Evolutionary conservation across 2,329 filamentous ascomycete species (phyloP).

Genomic region (Monilinia aucupariae): DNA sequence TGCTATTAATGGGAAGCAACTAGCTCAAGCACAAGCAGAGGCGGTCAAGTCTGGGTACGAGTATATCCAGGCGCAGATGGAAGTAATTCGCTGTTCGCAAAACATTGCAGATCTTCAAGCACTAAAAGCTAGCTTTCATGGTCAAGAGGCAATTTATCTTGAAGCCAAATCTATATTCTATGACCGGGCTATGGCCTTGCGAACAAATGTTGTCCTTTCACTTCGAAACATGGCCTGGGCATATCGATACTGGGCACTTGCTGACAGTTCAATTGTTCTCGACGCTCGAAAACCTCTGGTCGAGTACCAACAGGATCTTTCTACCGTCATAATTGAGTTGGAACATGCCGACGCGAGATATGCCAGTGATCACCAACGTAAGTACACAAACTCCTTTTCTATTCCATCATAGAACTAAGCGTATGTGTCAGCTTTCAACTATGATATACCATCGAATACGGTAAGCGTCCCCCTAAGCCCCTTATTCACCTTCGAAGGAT

Average conservation of each 20-base stretch:
- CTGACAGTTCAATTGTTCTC: slow-evolving; percentile 1
- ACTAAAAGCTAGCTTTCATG: background rate
- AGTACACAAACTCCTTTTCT: background rate
- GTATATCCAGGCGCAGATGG: slow-evolving; percentile 9
- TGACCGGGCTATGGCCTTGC: slow-evolving; percentile 9
- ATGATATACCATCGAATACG: slow-evolving; percentile 1
- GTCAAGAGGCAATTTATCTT: slow-evolving; percentile 5
- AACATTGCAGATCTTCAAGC: background rate
- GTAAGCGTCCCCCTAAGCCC: background rate
- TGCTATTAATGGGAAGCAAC: slow-evolving; percentile 11
- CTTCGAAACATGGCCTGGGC: slow-evolving; percentile 1
- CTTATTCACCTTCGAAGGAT: background rate
- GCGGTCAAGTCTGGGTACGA: slow-evolving; percentile 1
- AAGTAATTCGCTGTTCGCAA: background rate
- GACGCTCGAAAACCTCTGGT: background rate
- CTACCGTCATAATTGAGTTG: slow-evolving; percentile 1
- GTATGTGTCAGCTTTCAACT: background rate
- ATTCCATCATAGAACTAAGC: background rate
- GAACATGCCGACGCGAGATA: slow-evolving; percentile 6
- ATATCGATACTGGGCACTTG: slow-evolving; percentile 7
- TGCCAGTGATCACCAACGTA: slow-evolving; percentile 6
- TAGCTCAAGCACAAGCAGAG: slow-evolving; percentile 11
- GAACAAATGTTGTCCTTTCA: slow-evolving; percentile 4
- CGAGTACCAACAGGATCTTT: slow-evolving; percentile 5
- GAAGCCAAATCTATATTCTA: slow-evolving; percentile 9